Conservation (phyloP, 805 yeast genomes). For the Candida pseudoglaebosa region DNA sequence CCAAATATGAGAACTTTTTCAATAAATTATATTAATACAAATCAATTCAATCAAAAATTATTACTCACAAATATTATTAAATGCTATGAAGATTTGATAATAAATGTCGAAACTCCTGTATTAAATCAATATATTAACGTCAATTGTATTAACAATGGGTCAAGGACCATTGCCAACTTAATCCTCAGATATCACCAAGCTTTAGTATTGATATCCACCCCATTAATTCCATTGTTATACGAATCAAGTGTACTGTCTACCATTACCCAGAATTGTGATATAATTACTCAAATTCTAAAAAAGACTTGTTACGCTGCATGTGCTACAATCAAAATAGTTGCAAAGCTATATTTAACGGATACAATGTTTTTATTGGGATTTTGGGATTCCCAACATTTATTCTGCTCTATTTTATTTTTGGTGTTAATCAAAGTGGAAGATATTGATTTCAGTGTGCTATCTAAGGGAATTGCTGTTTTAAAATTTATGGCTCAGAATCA, state of each 20-base stretch:
- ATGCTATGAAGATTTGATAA: constrained; percentile 26
- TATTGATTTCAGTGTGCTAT: constrained; percentile 13
- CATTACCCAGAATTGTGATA: constrained; percentile 19
- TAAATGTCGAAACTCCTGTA: constrained; percentile 28
- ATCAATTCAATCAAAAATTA: constrained; percentile 34
- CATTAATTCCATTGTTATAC: constrained; percentile 30
- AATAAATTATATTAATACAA: constrained; percentile 38
- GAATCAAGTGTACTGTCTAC: constrained; percentile 16
- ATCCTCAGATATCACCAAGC: constrained; percentile 34
- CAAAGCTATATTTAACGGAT: constrained; percentile 24
- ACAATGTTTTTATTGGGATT: constrained; percentile 32
- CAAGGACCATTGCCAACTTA: constrained; percentile 30
- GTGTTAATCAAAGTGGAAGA: constrained; percentile 19
- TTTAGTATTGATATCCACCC: constrained; percentile 28
- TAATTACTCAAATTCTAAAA: constrained; percentile 23
- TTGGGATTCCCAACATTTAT: constrained; percentile 40
- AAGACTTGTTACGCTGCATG: constrained; percentile 27
- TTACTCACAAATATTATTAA: constrained; percentile 27
- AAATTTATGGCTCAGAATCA: constrained; percentile 30
- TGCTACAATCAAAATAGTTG: constrained; percentile 25
- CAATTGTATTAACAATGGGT: constrained; percentile 11
- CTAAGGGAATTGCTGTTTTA: constrained; percentile 28
- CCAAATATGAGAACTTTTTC: constrained; percentile 38
- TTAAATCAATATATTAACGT: constrained; percentile 16
- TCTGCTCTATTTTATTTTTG: constrained; percentile 26